Evolutionary conservation across 768 basidiomycete species (phyloP), one percentile per base, ranked within the genome.

Genomic region (Lactifluus pinguis): DNA sequence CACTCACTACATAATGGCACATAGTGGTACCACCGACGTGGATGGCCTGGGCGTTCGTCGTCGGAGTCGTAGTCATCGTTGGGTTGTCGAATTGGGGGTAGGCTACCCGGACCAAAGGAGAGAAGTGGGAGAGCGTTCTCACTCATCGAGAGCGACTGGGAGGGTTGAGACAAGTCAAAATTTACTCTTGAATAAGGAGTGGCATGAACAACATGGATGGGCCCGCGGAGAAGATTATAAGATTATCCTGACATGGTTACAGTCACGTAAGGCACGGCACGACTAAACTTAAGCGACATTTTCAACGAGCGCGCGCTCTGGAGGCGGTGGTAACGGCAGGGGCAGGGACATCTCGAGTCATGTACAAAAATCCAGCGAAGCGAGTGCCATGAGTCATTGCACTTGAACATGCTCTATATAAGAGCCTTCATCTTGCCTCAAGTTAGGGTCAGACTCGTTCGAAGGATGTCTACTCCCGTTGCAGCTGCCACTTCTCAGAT

Each of bases 401-500:
- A 13, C 13, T 13, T 39, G 38, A 13, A 39, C 38, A 11, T 13
- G 38, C 9, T 1, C 3, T 38, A 11, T 42, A 42, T 42, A 17
- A 42, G 41, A 42, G 41, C 14, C 11, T 5, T 1, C 5, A 13
- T 13, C 5, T 11, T 14, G 1, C 38, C 38, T 39, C 38, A 13
- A 34, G 32, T 34, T 34, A 34, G 9, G 9, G 32, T 1, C 9
- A 34, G 32, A 34, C 32, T 9, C 9, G 32, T 34, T 34, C 32
- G 61, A 15, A 62, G 11, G 32, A 64, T 64, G 52, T 59, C 57
- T n/a, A 52, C 55, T 38, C 34, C 64, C 47, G 53, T 58, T 30
- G 56, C 69, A 15, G 55, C 67, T 30, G 66, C 69, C 19, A 68
- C 73, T 21, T 66, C 75, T 48, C 83, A 83, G 64, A 74, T 70